Conservation (phyloP, 108 stramenopile genomes). For the Discostella stelligeroides region DNA sequence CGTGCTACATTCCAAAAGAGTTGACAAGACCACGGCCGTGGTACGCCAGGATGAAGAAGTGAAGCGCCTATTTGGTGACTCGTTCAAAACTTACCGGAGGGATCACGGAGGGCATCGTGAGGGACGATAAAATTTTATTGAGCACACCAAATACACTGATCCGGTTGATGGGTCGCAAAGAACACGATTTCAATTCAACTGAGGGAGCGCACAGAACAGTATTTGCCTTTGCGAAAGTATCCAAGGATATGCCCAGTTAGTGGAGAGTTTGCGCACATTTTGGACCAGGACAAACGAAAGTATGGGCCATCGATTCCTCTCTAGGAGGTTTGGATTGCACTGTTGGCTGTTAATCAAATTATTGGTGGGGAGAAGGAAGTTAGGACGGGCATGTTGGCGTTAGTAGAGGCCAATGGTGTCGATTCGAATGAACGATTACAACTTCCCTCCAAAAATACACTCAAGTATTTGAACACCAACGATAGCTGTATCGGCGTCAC, state of each 20-base stretch:
- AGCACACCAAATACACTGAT: conserved; percentile 87
- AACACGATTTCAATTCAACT: conserved; percentile 89
- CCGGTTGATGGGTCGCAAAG: conserved; percentile 88
- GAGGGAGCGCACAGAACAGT: conserved; percentile 86
- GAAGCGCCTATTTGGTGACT: conserved; percentile 79
- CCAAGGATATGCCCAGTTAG: conserved; percentile 71
- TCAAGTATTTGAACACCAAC: no score
- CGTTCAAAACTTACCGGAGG: conserved; percentile 91
- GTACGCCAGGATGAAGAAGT: conserved; percentile 73
- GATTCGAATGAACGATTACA: no score
- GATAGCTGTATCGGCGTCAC: no score
- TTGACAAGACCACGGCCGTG: conserved; percentile 59
- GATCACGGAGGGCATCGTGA: conserved; percentile 95
- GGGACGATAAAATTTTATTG: conserved; percentile 94
- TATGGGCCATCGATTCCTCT: no score
- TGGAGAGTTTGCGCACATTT: conserved; percentile 92
- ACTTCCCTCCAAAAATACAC: no score
- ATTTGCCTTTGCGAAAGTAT: conserved; percentile 90
- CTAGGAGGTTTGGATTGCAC: conserved; percentile 72
- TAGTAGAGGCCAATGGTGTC: no score
- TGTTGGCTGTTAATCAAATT: conserved; percentile 70
- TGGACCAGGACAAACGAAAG: conserved; percentile 93
- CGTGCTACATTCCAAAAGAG: conserved; percentile 77
- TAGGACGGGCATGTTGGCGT: conserved; percentile 52
- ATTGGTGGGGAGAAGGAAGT: conserved; percentile 71